Conservation (phyloP, 2,329 filamentous ascomycete species). For the Colletotrichum sp. region DNA sequence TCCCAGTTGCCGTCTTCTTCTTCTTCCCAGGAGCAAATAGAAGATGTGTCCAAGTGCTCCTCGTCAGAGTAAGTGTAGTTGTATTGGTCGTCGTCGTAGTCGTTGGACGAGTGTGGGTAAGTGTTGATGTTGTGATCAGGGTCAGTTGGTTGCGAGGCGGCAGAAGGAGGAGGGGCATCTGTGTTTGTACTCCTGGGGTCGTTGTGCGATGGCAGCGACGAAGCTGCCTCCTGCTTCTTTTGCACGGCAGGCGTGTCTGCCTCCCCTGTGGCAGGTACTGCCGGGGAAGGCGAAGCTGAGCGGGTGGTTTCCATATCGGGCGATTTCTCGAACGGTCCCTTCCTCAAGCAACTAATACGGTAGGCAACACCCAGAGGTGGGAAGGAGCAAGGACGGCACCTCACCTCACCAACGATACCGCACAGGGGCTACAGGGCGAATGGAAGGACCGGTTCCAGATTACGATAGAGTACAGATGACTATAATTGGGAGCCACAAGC, state of each 20-base stretch:
- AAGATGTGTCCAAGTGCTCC: constrained; percentile 16
- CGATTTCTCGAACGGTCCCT: not conserved
- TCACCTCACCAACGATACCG: not conserved
- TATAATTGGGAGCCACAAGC: not conserved
- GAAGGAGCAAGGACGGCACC: not conserved
- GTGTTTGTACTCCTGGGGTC: constrained; percentile 7
- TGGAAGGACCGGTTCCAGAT: not conserved
- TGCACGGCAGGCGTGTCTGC: not conserved
- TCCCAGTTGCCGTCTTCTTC: constrained; percentile 20
- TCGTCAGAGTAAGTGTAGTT: constrained; percentile 14
- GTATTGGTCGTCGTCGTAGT: constrained; percentile 12
- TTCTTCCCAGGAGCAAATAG: constrained; percentile 18
- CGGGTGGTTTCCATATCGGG: constrained; percentile 13
- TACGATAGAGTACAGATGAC: not conserved
- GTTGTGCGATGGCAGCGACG: constrained; percentile 5
- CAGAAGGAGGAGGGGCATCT: constrained; percentile 11
- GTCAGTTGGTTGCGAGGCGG: not conserved
- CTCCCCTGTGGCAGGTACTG: constrained; percentile 4
- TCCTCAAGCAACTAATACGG: not conserved
- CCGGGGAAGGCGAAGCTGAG: constrained; percentile 4
- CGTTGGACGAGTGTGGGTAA: constrained; percentile 5
- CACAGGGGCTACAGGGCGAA: not conserved
- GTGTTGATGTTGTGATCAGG: constrained; percentile 8
- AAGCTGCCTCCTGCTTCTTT: constrained; percentile 2
- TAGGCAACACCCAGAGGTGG: not conserved